Conservation (phyloP, 73 alveolate genomes). For the Diophrys appendiculata region DNA sequence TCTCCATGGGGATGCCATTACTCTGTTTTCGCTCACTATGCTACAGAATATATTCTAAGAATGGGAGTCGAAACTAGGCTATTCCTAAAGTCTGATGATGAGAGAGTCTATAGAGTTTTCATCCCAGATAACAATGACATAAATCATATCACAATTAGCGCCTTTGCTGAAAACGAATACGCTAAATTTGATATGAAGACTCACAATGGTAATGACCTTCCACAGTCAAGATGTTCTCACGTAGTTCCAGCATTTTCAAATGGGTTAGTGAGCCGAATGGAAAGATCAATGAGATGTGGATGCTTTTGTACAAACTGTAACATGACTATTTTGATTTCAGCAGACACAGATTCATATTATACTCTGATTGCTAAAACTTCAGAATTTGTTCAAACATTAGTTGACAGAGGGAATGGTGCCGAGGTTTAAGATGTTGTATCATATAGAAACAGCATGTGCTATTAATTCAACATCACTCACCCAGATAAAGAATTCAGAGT, state of each 20-base stretch:
- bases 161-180: neutral
- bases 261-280: neutral
- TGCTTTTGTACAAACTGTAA: slow-evolving; percentile 67
- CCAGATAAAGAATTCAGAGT: slow-evolving; percentile 25
- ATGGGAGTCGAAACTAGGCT: neutral
- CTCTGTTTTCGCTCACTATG: slow-evolving; percentile 2
- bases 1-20: slow-evolving; percentile 5
- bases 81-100: slow-evolving; percentile 8
- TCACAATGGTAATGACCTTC: slow-evolving; percentile 18
- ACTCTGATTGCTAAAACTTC: slow-evolving; percentile 14
- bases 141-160: neutral
- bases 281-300: slow-evolving; percentile 24
- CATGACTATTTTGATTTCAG: slow-evolving; percentile 38
- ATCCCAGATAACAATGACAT: slow-evolving; percentile 20
- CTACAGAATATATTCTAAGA: neutral
- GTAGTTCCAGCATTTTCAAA: neutral
- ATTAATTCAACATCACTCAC: slow-evolving; percentile 6
- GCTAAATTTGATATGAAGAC: slow-evolving; percentile 2
- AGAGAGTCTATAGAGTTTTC: slow-evolving; percentile 9
- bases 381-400: slow-evolving; percentile 5
- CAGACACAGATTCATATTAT: slow-evolving; percentile 20
- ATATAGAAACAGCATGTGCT: slow-evolving; percentile 1
- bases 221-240: neutral
- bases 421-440: slow-evolving; percentile 14
- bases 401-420: neutral